A percentile compares a stretch with the other conserved stretches of the same genome.
Conservation (phyloP, 345 rosid genomes). For the Brassica incana region DNA sequence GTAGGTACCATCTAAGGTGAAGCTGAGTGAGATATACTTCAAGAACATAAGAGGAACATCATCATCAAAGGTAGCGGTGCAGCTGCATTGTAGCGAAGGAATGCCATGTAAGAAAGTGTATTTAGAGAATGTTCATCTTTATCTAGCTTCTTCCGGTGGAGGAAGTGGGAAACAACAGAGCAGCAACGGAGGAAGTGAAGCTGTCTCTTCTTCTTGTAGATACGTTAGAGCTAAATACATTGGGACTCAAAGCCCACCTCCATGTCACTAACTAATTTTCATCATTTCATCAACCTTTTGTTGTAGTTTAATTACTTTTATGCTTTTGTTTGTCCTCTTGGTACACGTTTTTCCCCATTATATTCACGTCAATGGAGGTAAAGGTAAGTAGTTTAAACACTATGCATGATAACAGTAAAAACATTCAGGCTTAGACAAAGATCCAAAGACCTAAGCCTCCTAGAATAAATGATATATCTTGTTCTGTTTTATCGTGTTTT, state of each 20-base stretch:
- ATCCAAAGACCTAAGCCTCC: not conserved
- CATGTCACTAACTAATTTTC: conserved; percentile 37
- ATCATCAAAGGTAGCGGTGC: conserved; percentile 42
- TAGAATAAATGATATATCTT: not conserved
- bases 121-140: conserved; percentile 56
- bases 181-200: conserved; percentile 33
- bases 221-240: conserved; percentile 56
- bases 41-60: conserved; percentile 64
- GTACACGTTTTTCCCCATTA: conserved; percentile 7
- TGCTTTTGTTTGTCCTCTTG: conserved; percentile 7
- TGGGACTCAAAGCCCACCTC: conserved; percentile 63
- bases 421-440: conserved; percentile 12
- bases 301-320: conserved; percentile 1
- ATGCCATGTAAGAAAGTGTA: conserved; percentile 53
- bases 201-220: conserved; percentile 49
- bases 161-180: conserved; percentile 15
- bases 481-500: too few species aligned
- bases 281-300: conserved; percentile 7
- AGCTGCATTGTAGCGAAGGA: conserved; percentile 52
- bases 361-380: not conserved
- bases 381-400: not conserved
- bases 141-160: conserved; percentile 34
- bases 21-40: conserved; percentile 53
- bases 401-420: conserved; percentile 3
- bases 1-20: conserved; percentile 50